Percentiles rank a stretch among this genome's conserved stretches.
These are phyloP conservation scores for Phialophora tarda DNA, from an alignment of 2,329 filamentous ascomycete species.

Conservation along the genomic window DNA sequence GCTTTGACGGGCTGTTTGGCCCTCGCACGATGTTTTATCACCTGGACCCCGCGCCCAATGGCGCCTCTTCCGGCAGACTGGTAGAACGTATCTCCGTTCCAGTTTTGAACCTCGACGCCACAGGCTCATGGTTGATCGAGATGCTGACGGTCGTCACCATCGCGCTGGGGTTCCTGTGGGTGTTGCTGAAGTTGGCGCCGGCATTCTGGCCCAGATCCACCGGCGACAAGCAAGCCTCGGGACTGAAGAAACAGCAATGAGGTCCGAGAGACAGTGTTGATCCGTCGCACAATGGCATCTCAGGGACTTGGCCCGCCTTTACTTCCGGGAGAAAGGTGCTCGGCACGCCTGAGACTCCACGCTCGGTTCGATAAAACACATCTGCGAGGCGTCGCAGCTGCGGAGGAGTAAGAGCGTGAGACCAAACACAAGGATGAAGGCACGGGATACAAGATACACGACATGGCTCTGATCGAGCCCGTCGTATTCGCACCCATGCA, in stretches of 20 bases:
- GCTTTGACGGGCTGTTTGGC: constrained; percentile 81
- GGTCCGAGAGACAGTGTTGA: constrained; percentile 5
- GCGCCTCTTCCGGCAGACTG: constrained; percentile 45
- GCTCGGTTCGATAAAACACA: not conserved
- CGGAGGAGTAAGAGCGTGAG: not conserved
- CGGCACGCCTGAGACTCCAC: too few relatives aligned
- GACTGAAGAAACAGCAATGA: constrained; percentile 23
- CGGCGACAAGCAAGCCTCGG: not conserved
- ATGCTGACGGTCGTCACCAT: constrained; percentile 65
- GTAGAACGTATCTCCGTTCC: constrained; percentile 67
- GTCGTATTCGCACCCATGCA: not conserved
- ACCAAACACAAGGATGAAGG: too few relatives aligned
- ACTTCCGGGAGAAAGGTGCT: not conserved
- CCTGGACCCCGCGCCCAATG: constrained; percentile 58
- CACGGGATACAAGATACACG: not conserved
- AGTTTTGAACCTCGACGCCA: constrained; percentile 64
- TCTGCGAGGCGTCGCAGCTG: too few relatives aligned
- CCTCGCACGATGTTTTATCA: constrained; percentile 84
- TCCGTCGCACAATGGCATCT: not conserved
- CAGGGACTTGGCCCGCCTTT: not conserved
- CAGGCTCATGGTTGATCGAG: constrained; percentile 56
- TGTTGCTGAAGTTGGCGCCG: constrained; percentile 63
- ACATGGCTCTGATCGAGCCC: not conserved
- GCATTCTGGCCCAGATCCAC: constrained; percentile 36
- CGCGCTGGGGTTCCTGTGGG: constrained; percentile 70